Evolutionary conservation across 257 asterid genomes (phyloP), one percentile per base, ranked within the genome.

Genomic region (Jacaranda copaia): DNA sequence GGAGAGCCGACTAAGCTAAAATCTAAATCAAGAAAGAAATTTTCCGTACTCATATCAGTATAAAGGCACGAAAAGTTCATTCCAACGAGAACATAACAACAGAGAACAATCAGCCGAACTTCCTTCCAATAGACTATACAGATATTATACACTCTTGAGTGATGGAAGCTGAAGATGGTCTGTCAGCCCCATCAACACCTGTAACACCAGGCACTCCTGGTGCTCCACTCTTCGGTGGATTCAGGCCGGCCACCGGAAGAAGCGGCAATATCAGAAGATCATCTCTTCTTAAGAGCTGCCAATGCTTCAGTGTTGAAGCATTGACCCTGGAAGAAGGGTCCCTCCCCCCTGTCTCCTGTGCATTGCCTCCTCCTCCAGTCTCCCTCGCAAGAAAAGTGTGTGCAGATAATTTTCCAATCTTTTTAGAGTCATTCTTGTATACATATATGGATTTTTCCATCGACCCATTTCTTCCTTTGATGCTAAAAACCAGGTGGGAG

Each of bases 321-420:
- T 85, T 81, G 89, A 77, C 85, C 3, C 25, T 83, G 36, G 98
- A 93, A 84, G 98, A 91, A 61, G 98, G 98, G 35, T 60, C 77
- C 6, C 74, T 86, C 9, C 93, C 96, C 5, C 73, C 96, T 10
- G 81, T 89, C 73, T 73, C 94, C 5, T 89, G 97, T 74, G 69
- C 89, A 68, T 79, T 88, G 79, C 87, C 94, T 56, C 82, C 92
- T 9, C 97, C 97, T 70, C 92, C 97, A 0, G 79, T 91, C 73
- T 89, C 96, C 52, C 92, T 92, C 53, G 87, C 91, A 15, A 85
- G 95, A 85, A 92, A 92, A 91, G 98, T 89, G 1, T 73, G 7
- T 16, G 1, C 32, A 25, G 2, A 25, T 25, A 25, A 25, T 25
- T 25, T 8, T 52, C 2, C 55, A 6, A 48, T 6, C 4, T 3